A percentile compares a stretch with the other conserved stretches of the same genome.
These are phyloP conservation scores for Dothistroma septosporum DNA, from an alignment of 2,329 filamentous ascomycete species.

Conservation along the genomic window DNA sequence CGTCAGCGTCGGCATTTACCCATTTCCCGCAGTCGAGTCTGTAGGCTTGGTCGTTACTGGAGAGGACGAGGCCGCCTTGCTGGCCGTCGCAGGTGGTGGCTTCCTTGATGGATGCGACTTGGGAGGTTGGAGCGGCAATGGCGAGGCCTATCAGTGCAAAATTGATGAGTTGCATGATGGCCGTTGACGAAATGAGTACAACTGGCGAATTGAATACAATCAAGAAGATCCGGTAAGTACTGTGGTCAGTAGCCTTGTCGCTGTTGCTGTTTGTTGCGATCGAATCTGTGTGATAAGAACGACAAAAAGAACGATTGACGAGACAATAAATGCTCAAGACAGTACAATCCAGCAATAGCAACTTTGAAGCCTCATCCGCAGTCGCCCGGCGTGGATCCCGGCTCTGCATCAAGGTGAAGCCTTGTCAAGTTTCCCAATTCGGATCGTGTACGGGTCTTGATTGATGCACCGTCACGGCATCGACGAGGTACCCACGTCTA, in stretches of 20 bases:
- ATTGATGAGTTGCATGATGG: background rate
- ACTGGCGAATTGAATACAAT: too few relatives aligned
- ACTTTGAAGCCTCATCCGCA: background rate
- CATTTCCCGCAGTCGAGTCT: constrained; percentile 13
- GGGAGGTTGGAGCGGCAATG: background rate
- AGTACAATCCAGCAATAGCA: background rate
- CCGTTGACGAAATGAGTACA: background rate
- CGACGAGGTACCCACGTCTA: background rate
- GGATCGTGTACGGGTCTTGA: background rate
- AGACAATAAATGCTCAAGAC: background rate
- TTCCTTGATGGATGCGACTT: background rate
- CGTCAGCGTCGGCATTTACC: constrained; percentile 7
- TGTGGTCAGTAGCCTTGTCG: background rate
- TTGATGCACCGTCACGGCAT: background rate
- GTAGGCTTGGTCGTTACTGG: constrained; percentile 12
- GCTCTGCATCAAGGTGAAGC: background rate
- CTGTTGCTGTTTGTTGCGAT: background rate
- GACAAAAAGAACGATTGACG: background rate
- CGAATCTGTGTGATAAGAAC: background rate
- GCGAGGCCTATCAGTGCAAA: background rate
- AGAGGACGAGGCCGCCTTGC: constrained; percentile 2
- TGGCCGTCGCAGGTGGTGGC: constrained; percentile 8
- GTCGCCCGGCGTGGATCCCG: background rate
- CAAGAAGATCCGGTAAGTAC: background rate
- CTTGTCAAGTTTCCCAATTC: background rate